Base-by-base conservation (phyloP, 106 monocot species). In the Phalaenopsis aphrodite region DNA sequence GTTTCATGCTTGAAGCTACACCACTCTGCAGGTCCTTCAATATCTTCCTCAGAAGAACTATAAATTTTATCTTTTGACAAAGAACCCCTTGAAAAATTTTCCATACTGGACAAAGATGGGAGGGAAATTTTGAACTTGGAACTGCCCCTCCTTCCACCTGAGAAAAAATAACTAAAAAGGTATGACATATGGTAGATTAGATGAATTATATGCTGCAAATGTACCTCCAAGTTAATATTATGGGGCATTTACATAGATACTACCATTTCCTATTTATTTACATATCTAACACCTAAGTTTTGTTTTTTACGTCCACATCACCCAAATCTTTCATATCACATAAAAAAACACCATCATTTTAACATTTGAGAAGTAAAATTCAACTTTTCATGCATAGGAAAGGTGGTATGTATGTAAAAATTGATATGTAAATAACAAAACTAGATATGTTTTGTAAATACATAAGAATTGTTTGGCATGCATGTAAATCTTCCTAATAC, bases 41-140 rank as follows among this genome's bases (percentile, higher is more conserved):
- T 74, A 74, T 74, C 74, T 42, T 74, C 74, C 74, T 74, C 74
- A 43, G 3, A 74, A 17, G 74, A 74, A n/a, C 45, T 74, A 12
- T 74, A 74, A n/a, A 43, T n/a, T 74, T 43, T 43, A 74, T 43
- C 41, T 19, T 43, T 74, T 39, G 38, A 69, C 74, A 43, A 43
- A 43, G 74, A 74, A 43, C 5, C 74, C 42, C 74, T 5, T 74
- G 43, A 74, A n/a, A 74, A n/a, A 42, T 74, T 19, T 42, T 43
- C 74, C 41, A 43, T 43, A 19, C n/a, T 74, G 41, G 74, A n/a
- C 41, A 74, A 74, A 4, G 16, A 9, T 43, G n/a, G 17, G 42
- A 74, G 19, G 42, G 74, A 74, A 74, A 74, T 43, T 74, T 43
- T 74, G 74, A 74, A 43, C 42, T 43, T 43, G 19, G 74, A 74